phyloP scores from a whole-genome alignment of 345 rosid species.

The Litchi chinensis region DNA sequence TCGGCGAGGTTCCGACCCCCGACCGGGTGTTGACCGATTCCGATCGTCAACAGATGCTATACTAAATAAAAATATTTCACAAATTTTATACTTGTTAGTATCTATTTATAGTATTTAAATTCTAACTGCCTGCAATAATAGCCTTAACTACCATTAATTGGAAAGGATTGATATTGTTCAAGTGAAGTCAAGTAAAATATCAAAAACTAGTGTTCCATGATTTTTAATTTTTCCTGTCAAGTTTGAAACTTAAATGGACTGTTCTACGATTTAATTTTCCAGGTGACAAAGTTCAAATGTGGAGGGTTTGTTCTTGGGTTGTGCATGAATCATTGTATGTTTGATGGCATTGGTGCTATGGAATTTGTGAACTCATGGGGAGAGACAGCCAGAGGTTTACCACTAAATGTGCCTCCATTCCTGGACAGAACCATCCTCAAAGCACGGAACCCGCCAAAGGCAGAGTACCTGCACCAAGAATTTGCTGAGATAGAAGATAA shows the following conservation, averaged over 20 bases:
- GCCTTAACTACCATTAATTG: too few species aligned
- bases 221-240: not conserved
- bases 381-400: conserved; percentile 71
- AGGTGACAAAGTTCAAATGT: conserved; percentile 81
- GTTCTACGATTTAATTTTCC: conserved; percentile 4
- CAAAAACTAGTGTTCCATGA: too few species aligned
- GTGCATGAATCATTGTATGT: conserved; percentile 80
- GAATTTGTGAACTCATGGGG: conserved; percentile 89
- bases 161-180: too few species aligned
- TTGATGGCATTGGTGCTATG: conserved; percentile 89
- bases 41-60: too few species aligned
- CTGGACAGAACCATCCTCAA: conserved; percentile 56
- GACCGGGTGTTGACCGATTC: too few species aligned
- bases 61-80: too few species aligned
- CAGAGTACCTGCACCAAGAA: conserved; percentile 63
- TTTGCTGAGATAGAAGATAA: conserved; percentile 65
- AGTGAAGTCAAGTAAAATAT: too few species aligned
- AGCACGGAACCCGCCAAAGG: conserved; percentile 57
- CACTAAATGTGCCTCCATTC: conserved; percentile 58
- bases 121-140: too few species aligned
- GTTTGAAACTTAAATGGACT: not conserved
- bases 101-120: too few species aligned
- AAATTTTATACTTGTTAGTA: too few species aligned
- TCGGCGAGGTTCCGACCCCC: too few species aligned
- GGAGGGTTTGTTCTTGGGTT: conserved; percentile 83